Percentiles rank a stretch among this genome's conserved stretches.
Evolutionary conservation across 2,329 filamentous ascomycete genomes (phyloP).

Genomic region (Epichloe uncinata): DNA sequence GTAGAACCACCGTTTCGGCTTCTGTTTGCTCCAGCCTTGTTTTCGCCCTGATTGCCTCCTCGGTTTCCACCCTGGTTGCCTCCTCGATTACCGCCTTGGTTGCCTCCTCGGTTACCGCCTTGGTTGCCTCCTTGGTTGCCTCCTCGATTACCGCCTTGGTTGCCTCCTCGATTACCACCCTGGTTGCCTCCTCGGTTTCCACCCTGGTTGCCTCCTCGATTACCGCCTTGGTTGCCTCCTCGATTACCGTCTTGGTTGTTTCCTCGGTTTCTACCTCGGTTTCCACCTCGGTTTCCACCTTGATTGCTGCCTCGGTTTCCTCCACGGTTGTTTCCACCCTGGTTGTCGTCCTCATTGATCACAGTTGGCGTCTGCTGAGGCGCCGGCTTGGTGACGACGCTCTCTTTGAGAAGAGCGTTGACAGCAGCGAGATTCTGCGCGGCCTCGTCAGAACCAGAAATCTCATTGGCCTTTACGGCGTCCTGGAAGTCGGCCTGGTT

Average conservation of each 20-base stretch:
- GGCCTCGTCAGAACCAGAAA: slow-evolving; percentile 20
- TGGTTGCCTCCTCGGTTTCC: not conserved
- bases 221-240: not conserved
- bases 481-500: slow-evolving; percentile 36
- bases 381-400: slow-evolving; percentile 15
- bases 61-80: not conserved
- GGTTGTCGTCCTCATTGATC: slow-evolving; percentile 2
- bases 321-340: slow-evolving; percentile 4
- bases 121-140: not conserved
- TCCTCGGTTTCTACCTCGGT: too few relatives aligned
- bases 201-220: not conserved
- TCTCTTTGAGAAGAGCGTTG: slow-evolving; percentile 22
- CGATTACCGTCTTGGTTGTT: not conserved
- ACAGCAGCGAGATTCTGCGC: slow-evolving; percentile 24
- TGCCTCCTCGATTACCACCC: not conserved
- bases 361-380: slow-evolving; percentile 21
- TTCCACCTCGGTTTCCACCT: too few relatives aligned
- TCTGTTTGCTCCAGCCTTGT: too few relatives aligned
- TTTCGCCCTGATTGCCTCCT: too few relatives aligned
- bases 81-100: not conserved
- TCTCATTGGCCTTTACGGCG: slow-evolving; percentile 28
- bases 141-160: not conserved
- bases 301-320: not conserved
- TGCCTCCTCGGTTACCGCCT: fast-evolving
- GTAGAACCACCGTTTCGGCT: too few relatives aligned